Conservation (phyloP, 2,329 filamentous ascomycete species). For the Emergomyces pasteurianus region DNA sequence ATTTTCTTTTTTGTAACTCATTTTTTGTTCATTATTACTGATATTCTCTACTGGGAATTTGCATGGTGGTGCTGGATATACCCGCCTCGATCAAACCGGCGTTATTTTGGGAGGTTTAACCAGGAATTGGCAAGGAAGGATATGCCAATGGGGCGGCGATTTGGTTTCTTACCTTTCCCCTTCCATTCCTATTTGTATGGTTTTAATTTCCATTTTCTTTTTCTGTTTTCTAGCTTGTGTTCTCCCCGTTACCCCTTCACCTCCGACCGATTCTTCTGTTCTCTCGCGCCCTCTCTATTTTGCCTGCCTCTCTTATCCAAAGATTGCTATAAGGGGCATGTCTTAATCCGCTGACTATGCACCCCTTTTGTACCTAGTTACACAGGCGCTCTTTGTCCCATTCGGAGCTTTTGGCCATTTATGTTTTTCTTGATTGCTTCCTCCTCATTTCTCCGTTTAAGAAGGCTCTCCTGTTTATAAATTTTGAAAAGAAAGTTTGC, state of each 20-base stretch:
- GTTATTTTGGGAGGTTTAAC: slow-evolving; percentile 5
- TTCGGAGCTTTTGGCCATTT: background rate
- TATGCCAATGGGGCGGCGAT: slow-evolving; percentile 3
- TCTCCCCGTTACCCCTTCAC: background rate
- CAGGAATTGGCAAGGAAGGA: background rate
- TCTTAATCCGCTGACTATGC: background rate
- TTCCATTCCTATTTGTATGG: slow-evolving; percentile 7
- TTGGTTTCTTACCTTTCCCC: slow-evolving; percentile 6
- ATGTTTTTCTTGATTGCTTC: background rate
- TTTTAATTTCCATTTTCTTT: background rate
- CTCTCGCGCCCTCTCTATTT: background rate
- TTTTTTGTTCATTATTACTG: slow-evolving; percentile 16
- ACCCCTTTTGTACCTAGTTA: background rate
- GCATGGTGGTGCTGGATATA: slow-evolving; percentile 39
- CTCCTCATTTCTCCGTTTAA: background rate
- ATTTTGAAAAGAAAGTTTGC: background rate
- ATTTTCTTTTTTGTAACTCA: slow-evolving; percentile 10
- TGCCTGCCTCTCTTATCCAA: background rate
- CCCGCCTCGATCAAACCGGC: slow-evolving; percentile 25
- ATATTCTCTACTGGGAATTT: slow-evolving; percentile 23
- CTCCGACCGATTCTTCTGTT: background rate
- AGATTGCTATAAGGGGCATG: background rate
- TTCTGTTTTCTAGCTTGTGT: background rate
- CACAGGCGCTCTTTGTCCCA: background rate
- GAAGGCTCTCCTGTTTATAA: background rate